Evolutionary conservation across 2,329 filamentous ascomycete species (phyloP), one percentile per base, ranked within the genome.

Genomic region (Fusarium albidum): DNA sequence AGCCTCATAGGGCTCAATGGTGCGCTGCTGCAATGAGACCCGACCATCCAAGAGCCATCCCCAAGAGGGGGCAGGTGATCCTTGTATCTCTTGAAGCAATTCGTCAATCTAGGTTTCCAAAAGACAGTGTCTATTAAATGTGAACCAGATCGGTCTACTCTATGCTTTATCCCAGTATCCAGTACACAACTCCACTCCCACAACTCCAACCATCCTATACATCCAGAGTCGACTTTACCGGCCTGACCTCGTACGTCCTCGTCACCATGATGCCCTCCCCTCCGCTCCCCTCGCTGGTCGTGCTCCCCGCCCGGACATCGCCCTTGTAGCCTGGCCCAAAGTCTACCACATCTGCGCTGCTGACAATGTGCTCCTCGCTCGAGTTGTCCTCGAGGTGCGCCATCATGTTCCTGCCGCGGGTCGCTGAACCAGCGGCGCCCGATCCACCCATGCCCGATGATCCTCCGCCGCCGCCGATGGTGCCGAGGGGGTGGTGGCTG

Each of bases 301-400:
- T 59, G 33, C 65, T 66, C 9, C 50, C 63, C 9, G 59, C 65
- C 27, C 59, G 40, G 5, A 67, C 41, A 3, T 67, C 61, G 2
- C 50, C 54, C 47, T 64, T 64, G 27, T 64, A 66, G 0, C 47
- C 44, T n/a, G n/a, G n/a, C 6, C 45, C 40, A 47, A 58, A 68
- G n/a, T 60, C 52, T n/a, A n/a, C n/a, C n/a, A n/a, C n/a, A n/a
- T n/a, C n/a, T 4, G 38, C 14, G 15, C 55, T 65, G 33, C 62
- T 50, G 5, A 71, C 66, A 11, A 71, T 72, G 21, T 67, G 61
- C 27, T 72, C 70, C 49, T 71, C 67, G 57, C 70, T 72, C 15
- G 64, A 69, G 40, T 68, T 71, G 11, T 68, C 65, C 28, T 66
- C 65, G 1, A 67, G 57, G 8, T 70, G 54, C 5, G 61, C 59